Base-by-base conservation (phyloP, 108 stramenopile species). In the Cylindrotheca closterium region DNA sequence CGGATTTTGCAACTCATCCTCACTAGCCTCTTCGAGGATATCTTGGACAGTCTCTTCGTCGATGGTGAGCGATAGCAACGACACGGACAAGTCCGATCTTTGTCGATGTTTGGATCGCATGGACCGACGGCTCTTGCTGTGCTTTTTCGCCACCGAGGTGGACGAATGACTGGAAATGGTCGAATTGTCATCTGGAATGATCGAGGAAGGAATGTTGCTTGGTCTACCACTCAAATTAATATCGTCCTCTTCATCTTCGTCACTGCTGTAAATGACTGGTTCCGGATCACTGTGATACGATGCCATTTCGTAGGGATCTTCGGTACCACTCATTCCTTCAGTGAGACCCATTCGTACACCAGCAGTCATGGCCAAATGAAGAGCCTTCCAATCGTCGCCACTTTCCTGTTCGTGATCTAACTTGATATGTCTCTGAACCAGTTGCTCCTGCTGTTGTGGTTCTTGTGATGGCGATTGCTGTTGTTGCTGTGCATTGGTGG, bases 41-140 rank as follows among this genome's bases (percentile, higher is more conserved):
- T 81, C 80, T 37, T 58, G 48, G 23, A 58, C 71, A 15, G 80
- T 81, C 50, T 81, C 80, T 69, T 81, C 80, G 29, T 77, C 53
- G 50, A 81, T 81, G 3, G 72, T 77, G 18, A 58, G 45, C 23
- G 65, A 52, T 4, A 81, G 54, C 30, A 81, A 47, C 0, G 80
- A 81, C 25, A 54, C 60, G 24, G 52, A 22, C 37, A 42, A 42
- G 15, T 42, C 37, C 7, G 37, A 42, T 7, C 37, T 7, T 42
- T 15, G 37, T 10, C 37, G 37, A 4, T 5, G 4, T 60, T 26
- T 22, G 24, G 46, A 28, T 25, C 10, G 7, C 21, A 18, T 23
- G 21, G 21, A 19, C 51, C 8, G 19, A 15, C 37, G 37, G 15
- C 37, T 15, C 15, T 42, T 7, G 15, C 37, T 42, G 15, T 42